Base-by-base conservation (phyloP, 139 green algal genomes). In the Coccomyxa sp. region DNA sequence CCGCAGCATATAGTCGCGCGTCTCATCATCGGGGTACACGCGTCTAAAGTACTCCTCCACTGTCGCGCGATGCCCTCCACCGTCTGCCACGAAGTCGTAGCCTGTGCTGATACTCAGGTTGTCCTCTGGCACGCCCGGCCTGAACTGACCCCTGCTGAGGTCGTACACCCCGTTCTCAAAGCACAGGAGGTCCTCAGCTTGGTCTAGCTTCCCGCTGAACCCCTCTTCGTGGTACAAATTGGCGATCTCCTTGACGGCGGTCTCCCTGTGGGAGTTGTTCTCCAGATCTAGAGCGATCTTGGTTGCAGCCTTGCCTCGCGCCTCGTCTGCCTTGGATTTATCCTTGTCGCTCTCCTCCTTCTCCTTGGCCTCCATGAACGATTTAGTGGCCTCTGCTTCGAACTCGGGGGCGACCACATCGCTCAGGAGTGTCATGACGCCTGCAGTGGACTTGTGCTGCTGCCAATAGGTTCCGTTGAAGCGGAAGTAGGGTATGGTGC, bases 381-480 rank as follows among this genome's bases (percentile, higher is more conserved):
- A 68, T 68, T 68, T 68, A 14, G 60, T 68, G 15, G 60, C 60
- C 60, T 68, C 60, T 68, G 60, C 60, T 68, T 68, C 60, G 16
- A 68, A 68, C 60, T 68, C 60, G 16, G 60, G 60, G 60, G 60
- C 60, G 60, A 68, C 15, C 60, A 68, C 60, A 16, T 68, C 60
- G 60, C 60, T 68, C 15, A 68, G 60, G 60, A 68, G 60, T 68
- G 60, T 68, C 60, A 68, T 68, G 15, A 68, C 60, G 60, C 60
- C 60, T 68, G 60, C 60, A 68, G 60, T 68, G 60, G 60, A 68
- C 60, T 68, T 68, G 60, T 68, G 60, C 60, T 68, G 60, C 60
- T 68, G 60, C 60, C 60, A 68, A 68, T 68, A 68, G 60, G 60
- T 68, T 68, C 60, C 60, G 60, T 68, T 68, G 60, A 68, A 68